phyloP scores from a whole-genome alignment of 2,329 filamentous ascomycete genomes.

The Elsinoe fawcettii region DNA sequence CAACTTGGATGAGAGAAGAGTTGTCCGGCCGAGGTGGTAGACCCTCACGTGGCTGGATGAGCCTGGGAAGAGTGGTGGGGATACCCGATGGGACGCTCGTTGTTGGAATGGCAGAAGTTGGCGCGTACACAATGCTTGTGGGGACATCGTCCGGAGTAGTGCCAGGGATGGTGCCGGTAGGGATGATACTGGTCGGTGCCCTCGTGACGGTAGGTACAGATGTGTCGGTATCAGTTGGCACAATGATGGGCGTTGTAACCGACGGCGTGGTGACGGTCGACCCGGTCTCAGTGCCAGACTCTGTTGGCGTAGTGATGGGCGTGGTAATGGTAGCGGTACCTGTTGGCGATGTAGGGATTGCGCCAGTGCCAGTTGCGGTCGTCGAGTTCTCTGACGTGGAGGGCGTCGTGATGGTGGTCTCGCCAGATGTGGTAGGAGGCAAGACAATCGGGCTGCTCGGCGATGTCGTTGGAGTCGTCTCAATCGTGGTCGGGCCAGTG shows the following conservation, averaged over 20 bases:
- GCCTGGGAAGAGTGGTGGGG: conserved; percentile 61
- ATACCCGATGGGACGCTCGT: conserved; percentile 44
- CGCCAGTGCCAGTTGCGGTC: background rate
- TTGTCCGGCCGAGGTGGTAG: conserved; percentile 52
- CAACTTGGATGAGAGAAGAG: conserved; percentile 69
- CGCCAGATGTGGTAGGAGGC: conserved; percentile 13
- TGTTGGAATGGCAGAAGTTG: conserved; percentile 34
- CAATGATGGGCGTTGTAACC: conserved; percentile 16
- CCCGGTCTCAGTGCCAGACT: background rate
- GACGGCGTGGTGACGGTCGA: conserved; percentile 15
- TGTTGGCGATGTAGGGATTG: background rate
- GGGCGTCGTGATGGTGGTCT: conserved; percentile 11
- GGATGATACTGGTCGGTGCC: conserved; percentile 34
- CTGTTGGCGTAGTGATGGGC: background rate
- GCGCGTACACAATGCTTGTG: conserved; percentile 54
- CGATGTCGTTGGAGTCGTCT: conserved; percentile 10
- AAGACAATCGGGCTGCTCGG: conserved; percentile 17
- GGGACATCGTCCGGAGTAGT: conserved; percentile 45
- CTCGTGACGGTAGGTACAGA: conserved; percentile 25
- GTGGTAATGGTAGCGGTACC: background rate
- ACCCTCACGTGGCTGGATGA: conserved; percentile 63
- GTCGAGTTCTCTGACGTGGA: conserved; percentile 7
- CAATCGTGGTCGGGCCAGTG: conserved; percentile 21
- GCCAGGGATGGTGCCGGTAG: conserved; percentile 40
- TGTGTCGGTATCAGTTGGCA: conserved; percentile 18